Evolutionary conservation across 345 rosid genomes (phyloP).

Genomic region (Barbarea vulgaris): DNA sequence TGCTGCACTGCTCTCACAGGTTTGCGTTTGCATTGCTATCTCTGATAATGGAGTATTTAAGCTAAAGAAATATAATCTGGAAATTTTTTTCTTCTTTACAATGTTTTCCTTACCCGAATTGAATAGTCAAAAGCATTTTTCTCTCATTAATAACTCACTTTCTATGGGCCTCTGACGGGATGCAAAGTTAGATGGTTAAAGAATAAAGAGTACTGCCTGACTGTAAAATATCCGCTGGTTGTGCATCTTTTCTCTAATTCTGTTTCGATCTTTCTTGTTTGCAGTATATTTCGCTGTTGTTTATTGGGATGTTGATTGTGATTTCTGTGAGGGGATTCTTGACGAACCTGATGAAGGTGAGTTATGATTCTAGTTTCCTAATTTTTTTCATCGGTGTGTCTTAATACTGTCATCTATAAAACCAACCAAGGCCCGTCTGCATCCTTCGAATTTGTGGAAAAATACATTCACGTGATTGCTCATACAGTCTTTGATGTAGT

Average conservation of each 20-base stretch:
- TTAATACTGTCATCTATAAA: slow-evolving; percentile 1
- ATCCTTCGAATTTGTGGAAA: background rate
- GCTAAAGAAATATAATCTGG: background rate
- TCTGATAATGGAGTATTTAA: background rate
- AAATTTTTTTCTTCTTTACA: background rate
- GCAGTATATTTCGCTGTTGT: slow-evolving; percentile 90
- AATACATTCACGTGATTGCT: background rate
- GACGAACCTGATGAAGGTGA: slow-evolving; percentile 92
- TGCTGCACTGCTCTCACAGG: slow-evolving; percentile 91
- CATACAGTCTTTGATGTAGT: background rate
- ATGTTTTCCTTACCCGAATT: background rate
- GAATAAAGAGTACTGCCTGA: background rate
- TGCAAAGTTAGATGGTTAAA: background rate
- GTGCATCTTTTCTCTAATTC: background rate
- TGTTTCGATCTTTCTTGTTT: slow-evolving; percentile 35
- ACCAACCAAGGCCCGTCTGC: background rate
- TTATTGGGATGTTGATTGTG: slow-evolving; percentile 89
- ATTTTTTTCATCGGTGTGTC: background rate
- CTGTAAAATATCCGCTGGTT: slow-evolving; percentile 2
- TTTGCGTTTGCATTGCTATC: slow-evolving; percentile 35
- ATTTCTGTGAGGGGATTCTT: slow-evolving; percentile 94
- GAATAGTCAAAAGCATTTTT: slow-evolving; percentile 18
- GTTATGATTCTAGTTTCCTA: background rate
- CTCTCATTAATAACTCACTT: background rate
- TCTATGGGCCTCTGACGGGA: slow-evolving; percentile 6